Base-by-base conservation (phyloP, 306 rosid species). In the Phaseolus lunatus region DNA sequence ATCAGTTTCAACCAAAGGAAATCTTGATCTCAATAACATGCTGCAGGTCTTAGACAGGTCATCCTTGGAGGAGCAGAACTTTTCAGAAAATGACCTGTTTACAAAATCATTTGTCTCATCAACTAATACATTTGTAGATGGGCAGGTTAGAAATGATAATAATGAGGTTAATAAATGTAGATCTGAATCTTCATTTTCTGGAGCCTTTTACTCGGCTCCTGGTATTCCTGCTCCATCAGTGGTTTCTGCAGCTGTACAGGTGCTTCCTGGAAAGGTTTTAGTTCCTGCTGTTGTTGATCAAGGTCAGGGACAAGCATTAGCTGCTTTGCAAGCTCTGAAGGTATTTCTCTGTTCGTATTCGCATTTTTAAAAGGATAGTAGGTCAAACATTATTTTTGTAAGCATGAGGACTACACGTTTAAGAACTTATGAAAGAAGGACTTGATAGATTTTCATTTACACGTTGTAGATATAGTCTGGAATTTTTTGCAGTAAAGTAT, bases 201-300 rank as follows among this genome's bases (percentile, higher is more conserved):
- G 81, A 75, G 74, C 62, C 61, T 75, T 81, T 80, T 88, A 84
- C 87, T 87, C 93, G 84, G 85, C 89, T 78, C 88, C 89, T 76
- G 96, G 96, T 49, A 83, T 90, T 61, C 96, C 93, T 80, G 96
- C 96, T 80, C 96, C 97, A 75, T 86, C 91, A 73, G 64, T 83
- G 83, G 90, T 86, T 87, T 88, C 90, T 85, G 85, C 93, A 44
- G 88, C 88, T 81, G 84, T 78, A 56, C 84, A 86, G 79, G 84
- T 83, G 84, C 72, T 61, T 87, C 96, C 97, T 27, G 93, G 96
- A 77, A 92, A 92, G 88, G 88, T 90, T 67, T 81, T 92, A 85
- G 79, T 92, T 80, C 96, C 97, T 81, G 93, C 92, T 12, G 81
- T 82, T 77, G 86, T 88, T 78, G 93, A 90, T 83, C 97, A 87